These are phyloP conservation scores for Neolecta irregularis DNA, from an alignment of 1,139 yeast genomes.

Conservation along the genomic window DNA sequence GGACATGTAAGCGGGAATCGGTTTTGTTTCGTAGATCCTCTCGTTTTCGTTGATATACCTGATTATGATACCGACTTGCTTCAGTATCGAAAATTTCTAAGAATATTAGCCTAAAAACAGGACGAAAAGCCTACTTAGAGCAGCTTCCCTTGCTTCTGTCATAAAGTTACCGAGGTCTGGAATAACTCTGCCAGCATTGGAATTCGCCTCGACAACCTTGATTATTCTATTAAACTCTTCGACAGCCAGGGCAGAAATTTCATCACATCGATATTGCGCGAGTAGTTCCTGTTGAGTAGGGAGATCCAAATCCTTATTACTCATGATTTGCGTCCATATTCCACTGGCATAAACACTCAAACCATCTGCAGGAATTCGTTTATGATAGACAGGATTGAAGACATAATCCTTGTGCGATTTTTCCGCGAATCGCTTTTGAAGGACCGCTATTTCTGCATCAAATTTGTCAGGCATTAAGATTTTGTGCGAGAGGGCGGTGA, in stretches of 20 bases:
- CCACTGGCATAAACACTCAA: conserved; percentile 86
- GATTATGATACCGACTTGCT: conserved; percentile 49
- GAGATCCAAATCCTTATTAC: conserved; percentile 80
- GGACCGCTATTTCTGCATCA: conserved; percentile 38
- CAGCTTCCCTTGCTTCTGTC: conserved; percentile 29
- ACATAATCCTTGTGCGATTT: conserved; percentile 25
- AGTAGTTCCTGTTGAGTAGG: conserved; percentile 94
- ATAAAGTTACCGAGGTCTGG: conserved; percentile 20
- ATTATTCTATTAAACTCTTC: conserved; percentile 21
- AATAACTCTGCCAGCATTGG: conserved; percentile 13
- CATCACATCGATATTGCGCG: conserved; percentile 89
- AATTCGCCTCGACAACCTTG: conserved; percentile 12
- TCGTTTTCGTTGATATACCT: conserved; percentile 45
- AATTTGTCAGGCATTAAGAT: conserved; percentile 65
- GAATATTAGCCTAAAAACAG: too few species aligned
- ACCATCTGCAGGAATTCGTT: conserved; percentile 82
- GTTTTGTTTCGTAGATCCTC: conserved; percentile 32
- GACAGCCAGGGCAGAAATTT: conserved; percentile 44
- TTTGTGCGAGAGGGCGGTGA: conserved; percentile 74
- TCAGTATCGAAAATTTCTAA: conserved; percentile 40
- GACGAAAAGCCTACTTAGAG: too few species aligned
- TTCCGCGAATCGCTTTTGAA: conserved; percentile 44
- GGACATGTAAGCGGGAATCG: conserved; percentile 29
- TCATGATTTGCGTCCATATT: conserved; percentile 89
- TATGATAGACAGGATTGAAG: conserved; percentile 62